phyloP scores from a whole-genome alignment of 495 filamentous ascomycete genomes.

The Podospora anserina region DNA sequence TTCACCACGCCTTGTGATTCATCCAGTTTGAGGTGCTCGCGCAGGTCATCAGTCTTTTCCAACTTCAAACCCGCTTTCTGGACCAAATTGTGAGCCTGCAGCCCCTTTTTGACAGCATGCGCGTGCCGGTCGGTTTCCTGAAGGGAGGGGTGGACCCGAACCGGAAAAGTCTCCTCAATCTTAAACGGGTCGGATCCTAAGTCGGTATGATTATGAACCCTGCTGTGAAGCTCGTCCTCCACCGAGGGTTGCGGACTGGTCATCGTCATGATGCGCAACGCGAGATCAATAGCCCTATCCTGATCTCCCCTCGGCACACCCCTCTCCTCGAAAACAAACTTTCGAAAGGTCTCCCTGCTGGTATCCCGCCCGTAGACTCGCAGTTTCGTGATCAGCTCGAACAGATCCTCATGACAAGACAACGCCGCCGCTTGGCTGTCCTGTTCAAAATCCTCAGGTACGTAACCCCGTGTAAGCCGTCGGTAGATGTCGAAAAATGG shows the following conservation, averaged over 20 bases:
- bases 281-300: constrained; percentile 31
- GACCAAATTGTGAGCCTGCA: constrained; percentile 34
- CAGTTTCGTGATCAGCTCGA: background rate
- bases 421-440: constrained; percentile 22
- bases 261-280: constrained; percentile 36
- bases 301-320: constrained; percentile 11
- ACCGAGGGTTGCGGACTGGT: background rate
- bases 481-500: constrained; percentile 38
- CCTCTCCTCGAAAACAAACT: no score
- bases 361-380: background rate
- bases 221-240: no score
- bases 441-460: constrained; percentile 23
- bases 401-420: constrained; percentile 29
- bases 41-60: constrained; percentile 33
- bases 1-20: constrained; percentile 28
- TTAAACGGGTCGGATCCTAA: no score
- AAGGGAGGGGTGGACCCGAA: constrained; percentile 30
- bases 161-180: constrained; percentile 22
- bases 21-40: constrained; percentile 34
- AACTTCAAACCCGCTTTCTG: constrained; percentile 32
- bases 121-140: constrained; percentile 18
- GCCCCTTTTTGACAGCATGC: constrained; percentile 21
- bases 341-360: no score
- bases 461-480: constrained; percentile 27
- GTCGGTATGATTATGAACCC: no score